Conservation (phyloP, 2,329 filamentous ascomycete genomes). For the Botrytis elliptica region DNA sequence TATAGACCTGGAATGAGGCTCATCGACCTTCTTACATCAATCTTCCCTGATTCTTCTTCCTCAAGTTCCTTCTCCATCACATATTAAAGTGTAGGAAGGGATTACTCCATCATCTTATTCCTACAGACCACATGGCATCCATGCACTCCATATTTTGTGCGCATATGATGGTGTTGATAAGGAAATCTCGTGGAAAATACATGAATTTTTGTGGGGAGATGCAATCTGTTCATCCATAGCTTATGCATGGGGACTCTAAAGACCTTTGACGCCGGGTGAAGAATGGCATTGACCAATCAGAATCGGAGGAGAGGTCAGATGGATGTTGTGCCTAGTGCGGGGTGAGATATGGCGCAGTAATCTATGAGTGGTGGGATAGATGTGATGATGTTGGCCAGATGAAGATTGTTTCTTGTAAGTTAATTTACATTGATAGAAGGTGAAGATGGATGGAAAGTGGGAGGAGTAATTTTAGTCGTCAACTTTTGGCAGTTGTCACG, state of each 20-base stretch:
- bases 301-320: background rate
- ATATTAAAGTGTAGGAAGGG: background rate
- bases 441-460: background rate
- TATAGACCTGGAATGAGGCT: background rate
- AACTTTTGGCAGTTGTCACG: background rate
- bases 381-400: background rate
- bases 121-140: conserved; percentile 1
- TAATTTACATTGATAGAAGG: background rate
- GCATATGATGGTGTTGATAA: background rate
- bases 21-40: background rate
- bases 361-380: background rate
- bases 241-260: background rate
- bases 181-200: background rate
- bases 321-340: conserved; percentile 1
- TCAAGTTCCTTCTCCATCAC: background rate
- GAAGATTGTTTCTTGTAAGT: background rate
- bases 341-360: background rate
- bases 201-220: background rate
- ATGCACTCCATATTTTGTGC: background rate
- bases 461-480: background rate
- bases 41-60: background rate
- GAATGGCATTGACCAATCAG: background rate
- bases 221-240: background rate
- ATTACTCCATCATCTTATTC: background rate
- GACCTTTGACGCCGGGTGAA: background rate